Conservation (phyloP, 2,329 filamentous ascomycete species). For the Pseudopyricularia cyperi region DNA sequence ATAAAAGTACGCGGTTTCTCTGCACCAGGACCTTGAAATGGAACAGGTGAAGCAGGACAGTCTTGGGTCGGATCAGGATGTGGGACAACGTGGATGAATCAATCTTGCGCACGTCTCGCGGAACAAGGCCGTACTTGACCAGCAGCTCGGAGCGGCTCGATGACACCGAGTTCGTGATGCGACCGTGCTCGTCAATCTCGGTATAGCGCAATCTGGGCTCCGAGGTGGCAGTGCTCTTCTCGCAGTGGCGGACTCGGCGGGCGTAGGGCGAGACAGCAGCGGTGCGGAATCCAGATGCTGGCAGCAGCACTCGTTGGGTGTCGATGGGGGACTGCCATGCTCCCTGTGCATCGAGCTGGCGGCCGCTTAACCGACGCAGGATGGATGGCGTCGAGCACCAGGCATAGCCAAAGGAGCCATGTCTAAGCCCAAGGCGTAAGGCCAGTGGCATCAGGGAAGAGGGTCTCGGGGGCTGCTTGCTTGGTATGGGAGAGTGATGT, state of each 20-base stretch:
- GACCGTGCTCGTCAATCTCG: constrained; percentile 84
- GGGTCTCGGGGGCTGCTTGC: not conserved
- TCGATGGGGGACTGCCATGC: not conserved
- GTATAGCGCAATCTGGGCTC: constrained; percentile 85
- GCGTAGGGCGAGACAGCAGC: not conserved
- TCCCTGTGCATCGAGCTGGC: not conserved
- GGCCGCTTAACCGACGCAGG: not conserved
- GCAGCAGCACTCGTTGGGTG: not conserved
- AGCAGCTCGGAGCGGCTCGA: constrained; percentile 97
- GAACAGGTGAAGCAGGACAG: constrained; percentile 87
- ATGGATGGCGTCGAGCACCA: not conserved
- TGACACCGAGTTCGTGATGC: constrained; percentile 83
- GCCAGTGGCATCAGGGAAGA: not conserved
- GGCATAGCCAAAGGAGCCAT: not conserved
- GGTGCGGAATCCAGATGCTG: not conserved
- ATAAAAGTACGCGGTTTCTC: constrained; percentile 79
- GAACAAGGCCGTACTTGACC: constrained; percentile 85
- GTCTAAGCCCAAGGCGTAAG: not conserved
- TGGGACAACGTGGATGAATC: constrained; percentile 92
- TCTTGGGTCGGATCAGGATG: constrained; percentile 83
- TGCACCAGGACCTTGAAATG: constrained; percentile 94
- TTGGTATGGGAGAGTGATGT: not conserved
- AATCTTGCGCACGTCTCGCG: constrained; percentile 92
- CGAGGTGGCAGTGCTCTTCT: constrained; percentile 41
- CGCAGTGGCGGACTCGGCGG: not conserved